Conservation (phyloP, 495 filamentous ascomycete genomes). For the Aspergillus coremiiformis region DNA sequence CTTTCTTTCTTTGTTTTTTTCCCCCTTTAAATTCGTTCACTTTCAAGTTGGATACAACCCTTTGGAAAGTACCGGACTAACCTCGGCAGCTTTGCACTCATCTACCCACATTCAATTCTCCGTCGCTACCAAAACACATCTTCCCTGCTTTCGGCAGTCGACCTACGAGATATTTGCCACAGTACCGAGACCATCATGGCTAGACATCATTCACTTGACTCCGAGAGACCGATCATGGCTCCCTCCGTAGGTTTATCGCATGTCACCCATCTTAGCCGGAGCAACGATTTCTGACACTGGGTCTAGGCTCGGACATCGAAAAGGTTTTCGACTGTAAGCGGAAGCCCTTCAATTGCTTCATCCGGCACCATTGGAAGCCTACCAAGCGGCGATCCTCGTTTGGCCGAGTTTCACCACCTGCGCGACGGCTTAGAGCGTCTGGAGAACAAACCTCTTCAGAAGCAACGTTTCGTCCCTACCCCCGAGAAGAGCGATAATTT, state of each 20-base stretch:
- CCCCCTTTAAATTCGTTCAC: too few species aligned
- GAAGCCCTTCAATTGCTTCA: constrained; percentile 62
- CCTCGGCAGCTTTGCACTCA: not conserved
- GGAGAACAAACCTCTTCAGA: constrained; percentile 77
- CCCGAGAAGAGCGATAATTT: constrained; percentile 78
- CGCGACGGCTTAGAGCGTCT: constrained; percentile 79
- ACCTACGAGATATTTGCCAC: not conserved
- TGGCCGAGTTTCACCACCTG: constrained; percentile 71
- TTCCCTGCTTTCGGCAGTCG: not conserved
- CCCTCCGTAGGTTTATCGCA: constrained; percentile 52
- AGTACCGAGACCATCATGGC: constrained; percentile 25
- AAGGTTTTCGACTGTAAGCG: constrained; percentile 76
- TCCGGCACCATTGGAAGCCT: constrained; percentile 56
- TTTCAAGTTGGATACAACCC: not conserved
- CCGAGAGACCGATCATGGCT: constrained; percentile 69
- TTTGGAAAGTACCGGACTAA: not conserved
- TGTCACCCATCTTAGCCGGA: constrained; percentile 3
- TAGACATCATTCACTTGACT: constrained; percentile 64
- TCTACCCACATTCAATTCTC: not conserved
- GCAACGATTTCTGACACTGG: constrained; percentile 8
- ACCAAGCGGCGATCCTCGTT: constrained; percentile 48
- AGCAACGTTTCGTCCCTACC: constrained; percentile 78
- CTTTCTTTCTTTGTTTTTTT: not conserved
- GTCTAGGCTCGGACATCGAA: constrained; percentile 59
- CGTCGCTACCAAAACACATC: not conserved